phyloP scores from a whole-genome alignment of 352 stramenopile genomes.

The Pythium chondricola region DNA sequence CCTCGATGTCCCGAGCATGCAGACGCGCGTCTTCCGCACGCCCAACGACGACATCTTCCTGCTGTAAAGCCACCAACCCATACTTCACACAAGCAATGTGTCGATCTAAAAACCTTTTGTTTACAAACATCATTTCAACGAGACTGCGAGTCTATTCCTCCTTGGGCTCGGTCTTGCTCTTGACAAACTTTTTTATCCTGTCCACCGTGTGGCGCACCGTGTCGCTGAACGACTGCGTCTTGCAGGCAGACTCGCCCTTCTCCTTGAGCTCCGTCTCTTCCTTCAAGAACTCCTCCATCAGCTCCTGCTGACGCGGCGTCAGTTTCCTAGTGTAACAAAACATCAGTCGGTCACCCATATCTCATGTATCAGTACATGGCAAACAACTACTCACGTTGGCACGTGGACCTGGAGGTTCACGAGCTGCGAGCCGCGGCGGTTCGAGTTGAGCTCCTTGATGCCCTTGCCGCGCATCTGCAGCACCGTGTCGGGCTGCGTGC shows the following conservation, averaged over 20 bases:
- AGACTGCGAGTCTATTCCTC: conserved; percentile 6
- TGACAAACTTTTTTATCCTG: conserved; percentile 88
- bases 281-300: conserved; percentile 94
- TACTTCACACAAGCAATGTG: neutral
- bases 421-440: conserved; percentile 92
- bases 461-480: conserved; percentile 96
- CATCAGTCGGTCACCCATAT: neutral
- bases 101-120: too few species aligned
- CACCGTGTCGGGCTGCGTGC: conserved; percentile 93
- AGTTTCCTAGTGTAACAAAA: conserved; percentile 51
- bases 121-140: too few species aligned
- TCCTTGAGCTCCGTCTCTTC: conserved; percentile 68
- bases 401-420: conserved; percentile 96
- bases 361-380: too few species aligned
- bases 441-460: conserved; percentile 92
- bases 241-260: conserved; percentile 70
- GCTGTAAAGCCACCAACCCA: conserved; percentile 25
- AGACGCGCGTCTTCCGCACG: conserved; percentile 75
- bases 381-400: conserved; percentile 84
- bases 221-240: conserved; percentile 76
- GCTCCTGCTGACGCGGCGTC: conserved; percentile 91
- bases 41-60: conserved; percentile 83
- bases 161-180: conserved; percentile 32
- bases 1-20: conserved; percentile 71
- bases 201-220: conserved; percentile 80